Evolutionary conservation across 768 basidiomycete species (phyloP), one percentile per base, ranked within the genome.

Genomic region (Sarcomyxa edulis): DNA sequence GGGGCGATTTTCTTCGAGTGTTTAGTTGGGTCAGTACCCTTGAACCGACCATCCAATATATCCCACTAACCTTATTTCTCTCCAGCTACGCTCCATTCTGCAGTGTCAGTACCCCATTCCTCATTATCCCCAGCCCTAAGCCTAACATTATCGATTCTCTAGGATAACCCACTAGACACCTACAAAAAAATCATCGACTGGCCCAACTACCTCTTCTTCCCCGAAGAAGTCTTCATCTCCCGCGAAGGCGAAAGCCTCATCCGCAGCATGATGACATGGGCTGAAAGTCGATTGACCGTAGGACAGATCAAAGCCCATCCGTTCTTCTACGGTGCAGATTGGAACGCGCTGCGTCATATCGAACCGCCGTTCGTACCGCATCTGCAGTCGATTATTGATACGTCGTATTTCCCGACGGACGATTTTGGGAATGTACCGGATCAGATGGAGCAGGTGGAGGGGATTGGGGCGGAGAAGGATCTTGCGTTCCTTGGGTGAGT

Each of bases 1-100:
- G 95, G 95, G 9, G 94, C 95, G 5, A 98, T 99, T 60, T 96
- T 94, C 81, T 99, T 94, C 56, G 95, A 99, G 62, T 98, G 95
- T 62, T 71, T 99, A 24, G 92, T 97, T 47, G 95, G n/a, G n/a
- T n/a, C n/a, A n/a, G n/a, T n/a, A n/a, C n/a, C n/a, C n/a, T n/a
- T n/a, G n/a, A n/a, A n/a, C n/a, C n/a, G n/a, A n/a, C n/a, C n/a
- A n/a, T n/a, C n/a, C n/a, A n/a, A n/a, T n/a, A n/a, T n/a, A n/a
- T n/a, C n/a, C n/a, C n/a, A n/a, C n/a, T n/a, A n/a, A n/a, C n/a
- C n/a, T n/a, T n/a, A n/a, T n/a, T n/a, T n/a, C n/a, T n/a, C n/a
- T n/a, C n/a, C n/a, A n/a, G 95, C 44, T 98, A 94, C 58, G 93
- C 95, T 11, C 95, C 94, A 5, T 97, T 97, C 75, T 99, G 95